Conservation (phyloP, 2,329 filamentous ascomycete species). For the Fusarium annulatum region DNA sequence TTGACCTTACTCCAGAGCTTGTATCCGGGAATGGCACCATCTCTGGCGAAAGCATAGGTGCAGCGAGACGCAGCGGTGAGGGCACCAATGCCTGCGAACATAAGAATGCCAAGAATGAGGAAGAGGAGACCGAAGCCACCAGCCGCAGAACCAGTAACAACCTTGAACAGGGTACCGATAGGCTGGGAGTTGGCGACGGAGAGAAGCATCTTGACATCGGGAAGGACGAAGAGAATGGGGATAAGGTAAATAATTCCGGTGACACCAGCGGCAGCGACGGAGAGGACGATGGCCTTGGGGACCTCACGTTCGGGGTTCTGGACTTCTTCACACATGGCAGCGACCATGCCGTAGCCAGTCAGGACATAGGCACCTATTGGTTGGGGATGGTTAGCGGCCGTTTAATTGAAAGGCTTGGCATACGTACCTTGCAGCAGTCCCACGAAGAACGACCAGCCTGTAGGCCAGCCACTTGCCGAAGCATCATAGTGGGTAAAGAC, state of each 20-base stretch:
- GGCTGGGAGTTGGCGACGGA: conserved; percentile 77
- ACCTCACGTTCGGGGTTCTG: conserved; percentile 70
- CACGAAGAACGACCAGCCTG: conserved; percentile 69
- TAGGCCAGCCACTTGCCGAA: conserved; percentile 74
- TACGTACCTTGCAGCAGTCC: conserved; percentile 62
- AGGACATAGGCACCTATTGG: conserved; percentile 52
- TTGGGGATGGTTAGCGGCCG: conserved; percentile 11
- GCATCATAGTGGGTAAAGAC: conserved; percentile 79
- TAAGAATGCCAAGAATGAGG: conserved; percentile 78
- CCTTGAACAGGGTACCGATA: conserved; percentile 80
- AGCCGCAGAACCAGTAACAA: conserved; percentile 75
- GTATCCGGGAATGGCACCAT: conserved; percentile 79
- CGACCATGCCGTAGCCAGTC: conserved; percentile 64
- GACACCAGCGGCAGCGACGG: conserved; percentile 71
- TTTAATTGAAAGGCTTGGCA: conserved; percentile 39
- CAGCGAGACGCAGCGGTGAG: conserved; percentile 79
- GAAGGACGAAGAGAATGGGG: conserved; percentile 80
- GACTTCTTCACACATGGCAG: conserved; percentile 70
- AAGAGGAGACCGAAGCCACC: conserved; percentile 82
- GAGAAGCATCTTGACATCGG: conserved; percentile 72
- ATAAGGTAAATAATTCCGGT: conserved; percentile 75
- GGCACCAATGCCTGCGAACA: conserved; percentile 81
- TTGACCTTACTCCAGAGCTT: conserved; percentile 74
- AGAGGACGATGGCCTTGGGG: conserved; percentile 75
- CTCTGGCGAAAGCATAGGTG: conserved; percentile 80